Evolutionary conservation across 192 early-diverging fungal genomes (phyloP).

Genomic region (Coemansia sp.): DNA sequence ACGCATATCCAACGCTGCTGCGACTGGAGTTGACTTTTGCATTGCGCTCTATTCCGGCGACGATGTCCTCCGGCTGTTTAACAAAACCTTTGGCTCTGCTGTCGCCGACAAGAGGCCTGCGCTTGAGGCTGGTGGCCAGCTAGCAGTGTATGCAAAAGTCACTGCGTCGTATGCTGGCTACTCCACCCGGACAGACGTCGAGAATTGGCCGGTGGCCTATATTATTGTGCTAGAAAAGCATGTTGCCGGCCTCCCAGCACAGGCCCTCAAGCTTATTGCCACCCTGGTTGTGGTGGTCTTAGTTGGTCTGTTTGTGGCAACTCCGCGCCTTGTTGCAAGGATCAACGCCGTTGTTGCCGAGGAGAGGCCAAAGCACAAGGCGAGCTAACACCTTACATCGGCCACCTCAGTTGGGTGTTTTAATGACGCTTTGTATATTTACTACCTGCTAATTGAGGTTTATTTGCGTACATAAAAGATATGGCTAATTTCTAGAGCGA

Average conservation of each 20-base stretch:
- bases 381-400: not conserved
- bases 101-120: too few relatives aligned
- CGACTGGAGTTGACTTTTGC: constrained; percentile 25
- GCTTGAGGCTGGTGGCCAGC: not conserved
- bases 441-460: not conserved
- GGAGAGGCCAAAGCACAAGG: not conserved
- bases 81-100: not conserved
- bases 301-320: constrained; percentile 9
- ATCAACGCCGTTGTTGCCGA: constrained; percentile 26
- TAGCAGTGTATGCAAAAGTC: constrained; percentile 19
- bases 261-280: constrained; percentile 36
- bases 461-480: not conserved
- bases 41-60: constrained; percentile 23
- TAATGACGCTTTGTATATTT: not conserved
- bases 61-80: not conserved
- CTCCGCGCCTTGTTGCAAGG: constrained; percentile 19
- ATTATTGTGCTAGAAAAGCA: constrained; percentile 40
- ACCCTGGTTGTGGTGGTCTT: constrained; percentile 24
- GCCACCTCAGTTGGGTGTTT: too few relatives aligned
- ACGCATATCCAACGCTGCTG: constrained; percentile 51
- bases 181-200: constrained; percentile 17
- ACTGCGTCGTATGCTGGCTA: constrained; percentile 29
- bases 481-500: not conserved
- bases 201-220: constrained; percentile 23
- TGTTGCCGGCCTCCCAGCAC: constrained; percentile 35